Conservation (phyloP, 768 basidiomycete species). For the Tubosaeta brunneosetosa region DNA sequence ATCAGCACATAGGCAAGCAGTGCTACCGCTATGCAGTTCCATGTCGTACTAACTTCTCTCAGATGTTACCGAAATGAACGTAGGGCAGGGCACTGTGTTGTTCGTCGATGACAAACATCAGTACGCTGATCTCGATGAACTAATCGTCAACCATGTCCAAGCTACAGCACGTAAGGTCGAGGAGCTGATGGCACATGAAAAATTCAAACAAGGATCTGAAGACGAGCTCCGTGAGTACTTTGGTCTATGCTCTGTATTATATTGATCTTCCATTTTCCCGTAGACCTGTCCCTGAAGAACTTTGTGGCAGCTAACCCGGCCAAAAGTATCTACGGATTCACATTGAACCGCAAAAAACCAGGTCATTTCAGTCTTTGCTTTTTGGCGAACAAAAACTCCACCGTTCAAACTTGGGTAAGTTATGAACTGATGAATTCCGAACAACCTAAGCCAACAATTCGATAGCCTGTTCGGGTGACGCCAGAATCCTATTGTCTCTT, state of each 20-base stretch:
- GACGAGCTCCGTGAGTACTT: conserved; percentile 81
- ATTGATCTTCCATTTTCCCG: not conserved
- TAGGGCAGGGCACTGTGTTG: conserved; percentile 64
- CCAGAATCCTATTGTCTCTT: conserved; percentile 89
- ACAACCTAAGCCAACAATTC: conserved; percentile 2
- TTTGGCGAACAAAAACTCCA: conserved; percentile 85
- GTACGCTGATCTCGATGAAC: conserved; percentile 92
- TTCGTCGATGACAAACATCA: conserved; percentile 73
- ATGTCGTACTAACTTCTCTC: conserved; percentile 5
- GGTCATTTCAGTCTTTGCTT: conserved; percentile 95
- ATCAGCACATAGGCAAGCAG: conserved; percentile 87
- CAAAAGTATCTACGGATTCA: conserved; percentile 94
- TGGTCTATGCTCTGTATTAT: not conserved
- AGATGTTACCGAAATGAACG: conserved; percentile 83
- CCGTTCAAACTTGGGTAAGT: conserved; percentile 85
- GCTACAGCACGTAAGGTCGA: conserved; percentile 91
- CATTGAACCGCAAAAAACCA: conserved; percentile 80
- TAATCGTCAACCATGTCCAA: conserved; percentile 95
- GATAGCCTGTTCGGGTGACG: conserved; percentile 77
- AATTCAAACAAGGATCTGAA: conserved; percentile 84
- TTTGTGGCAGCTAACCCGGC: conserved; percentile 90
- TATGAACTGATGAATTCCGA: not conserved
- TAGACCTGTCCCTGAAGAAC: conserved; percentile 85
- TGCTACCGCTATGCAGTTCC: not conserved
- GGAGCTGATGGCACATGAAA: conserved; percentile 92